Evolutionary conservation across 495 filamentous ascomycete species (phyloP), one percentile per base, ranked within the genome.

Genomic region (Penicillium taxi): DNA sequence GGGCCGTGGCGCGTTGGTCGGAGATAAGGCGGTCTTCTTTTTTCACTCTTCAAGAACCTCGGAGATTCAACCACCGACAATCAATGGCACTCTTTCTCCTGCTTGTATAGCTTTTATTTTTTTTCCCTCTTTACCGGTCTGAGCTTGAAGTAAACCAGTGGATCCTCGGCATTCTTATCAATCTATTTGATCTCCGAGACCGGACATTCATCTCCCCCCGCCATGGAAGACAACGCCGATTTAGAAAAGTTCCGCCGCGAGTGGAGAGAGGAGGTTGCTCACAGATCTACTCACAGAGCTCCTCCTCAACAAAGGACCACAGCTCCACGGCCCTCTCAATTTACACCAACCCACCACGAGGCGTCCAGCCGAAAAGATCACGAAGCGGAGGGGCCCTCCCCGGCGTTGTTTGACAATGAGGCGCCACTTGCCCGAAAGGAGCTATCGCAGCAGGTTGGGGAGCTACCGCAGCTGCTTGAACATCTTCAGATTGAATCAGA

Each of bases 201-300:
- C 52, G 48, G 52, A 52, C 43, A 13, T 58, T 44, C 32, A 30
- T 17, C 16, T 21, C 32, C 26, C 37, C 41, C 35, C 44, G 53
- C 44, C 41, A 81, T 80, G 77, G 66, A 70, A 40, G 70, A 72
- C 53, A 78, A 81, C 62, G 72, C 74, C 30, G 86, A 91, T 57
- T 73, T 94, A 46, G 80, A 89, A 51, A 73, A 65, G 21, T 94
- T 94, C 62, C 81, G 86, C 48, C 69, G 74, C 48, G 72, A 86
- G 68, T 94, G 86, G 86, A 74, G 76, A 32, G 80, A 84, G 48
- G 86, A 94, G 61, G 87, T 94, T 26, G 67, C 69, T 12, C 75
- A 69, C 39, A 71, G 73, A 55, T 59, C 61, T 11, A 65, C 57
- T 29, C 52, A 54, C 15, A 55, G 18, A 36, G 43, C 48, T 25